Evolutionary conservation across 352 stramenopile species (phyloP).

Genomic region (Pythium dissotocum): DNA sequence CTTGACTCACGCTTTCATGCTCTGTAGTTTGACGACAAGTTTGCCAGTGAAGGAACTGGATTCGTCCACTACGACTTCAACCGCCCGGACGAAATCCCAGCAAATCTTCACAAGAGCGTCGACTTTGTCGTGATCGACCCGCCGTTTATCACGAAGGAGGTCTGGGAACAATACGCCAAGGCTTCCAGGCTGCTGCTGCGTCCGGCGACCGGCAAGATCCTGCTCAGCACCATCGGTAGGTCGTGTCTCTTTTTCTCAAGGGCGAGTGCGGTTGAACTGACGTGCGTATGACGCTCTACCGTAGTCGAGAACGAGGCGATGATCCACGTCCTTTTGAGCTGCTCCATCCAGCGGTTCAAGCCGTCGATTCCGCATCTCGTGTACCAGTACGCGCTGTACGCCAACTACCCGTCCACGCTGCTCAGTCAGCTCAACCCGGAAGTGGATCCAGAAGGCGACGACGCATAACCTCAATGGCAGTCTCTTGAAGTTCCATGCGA

Average conservation of each 20-base stretch:
- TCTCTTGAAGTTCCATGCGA: background rate
- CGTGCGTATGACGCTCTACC: background rate
- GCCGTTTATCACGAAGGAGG: conserved; percentile 93
- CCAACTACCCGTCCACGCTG: conserved; percentile 86
- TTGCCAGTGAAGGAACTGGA: conserved; percentile 42
- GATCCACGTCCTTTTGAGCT: conserved; percentile 86
- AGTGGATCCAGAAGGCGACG: conserved; percentile 39
- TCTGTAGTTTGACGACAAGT: conserved; percentile 85
- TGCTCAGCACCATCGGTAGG: conserved; percentile 90
- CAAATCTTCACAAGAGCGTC: conserved; percentile 62
- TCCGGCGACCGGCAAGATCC: conserved; percentile 61
- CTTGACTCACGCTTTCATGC: background rate
- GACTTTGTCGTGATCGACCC: conserved; percentile 94
- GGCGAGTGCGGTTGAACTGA: background rate
- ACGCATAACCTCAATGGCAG: background rate
- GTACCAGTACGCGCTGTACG: conserved; percentile 94
- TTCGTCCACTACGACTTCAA: conserved; percentile 94
- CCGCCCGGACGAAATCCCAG: conserved; percentile 62
- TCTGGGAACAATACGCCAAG: conserved; percentile 90
- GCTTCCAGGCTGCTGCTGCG: conserved; percentile 63
- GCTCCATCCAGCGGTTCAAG: conserved; percentile 64
- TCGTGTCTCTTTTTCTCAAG: background rate
- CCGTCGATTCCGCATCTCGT: conserved; percentile 94
- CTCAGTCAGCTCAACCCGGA: conserved; percentile 75
- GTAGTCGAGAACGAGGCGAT: conserved; percentile 87